A percentile compares a stretch with the other conserved stretches of the same genome.
Evolutionary conservation across 139 green algal species (phyloP).

Genomic region (Closterium sp.): DNA sequence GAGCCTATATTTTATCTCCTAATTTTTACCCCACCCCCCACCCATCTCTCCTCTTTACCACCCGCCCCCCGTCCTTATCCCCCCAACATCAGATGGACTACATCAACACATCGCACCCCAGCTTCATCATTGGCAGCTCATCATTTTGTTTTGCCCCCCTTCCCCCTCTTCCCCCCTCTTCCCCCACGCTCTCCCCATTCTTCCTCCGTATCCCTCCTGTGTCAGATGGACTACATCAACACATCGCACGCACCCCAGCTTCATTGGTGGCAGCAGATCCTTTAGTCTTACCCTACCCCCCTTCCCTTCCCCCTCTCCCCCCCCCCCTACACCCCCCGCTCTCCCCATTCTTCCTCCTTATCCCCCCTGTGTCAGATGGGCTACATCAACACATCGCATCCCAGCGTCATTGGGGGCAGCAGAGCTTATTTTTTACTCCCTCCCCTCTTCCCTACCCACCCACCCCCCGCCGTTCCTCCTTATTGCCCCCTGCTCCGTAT

Average conservation of each 20-base stretch:
- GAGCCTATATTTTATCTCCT: too few relatives aligned
- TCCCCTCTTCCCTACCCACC: too few relatives aligned
- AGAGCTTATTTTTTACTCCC: too few relatives aligned
- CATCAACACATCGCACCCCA: not conserved
- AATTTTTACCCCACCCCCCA: too few relatives aligned
- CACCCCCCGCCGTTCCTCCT: too few relatives aligned
- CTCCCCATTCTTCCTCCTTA: not conserved
- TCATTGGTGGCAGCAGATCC: slow-evolving; percentile 53
- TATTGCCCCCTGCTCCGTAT: too few relatives aligned
- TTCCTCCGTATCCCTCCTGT: not conserved
- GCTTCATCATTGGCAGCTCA: not conserved
- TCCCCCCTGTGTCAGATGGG: too few relatives aligned
- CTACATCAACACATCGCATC: too few relatives aligned
- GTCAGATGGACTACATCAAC: slow-evolving; percentile 91
- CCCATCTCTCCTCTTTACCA: not conserved
- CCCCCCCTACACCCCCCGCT: not conserved
- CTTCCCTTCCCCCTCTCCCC: too few relatives aligned
- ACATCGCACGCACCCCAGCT: slow-evolving; percentile 90
- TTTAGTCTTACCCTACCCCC: too few relatives aligned
- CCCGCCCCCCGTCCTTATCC: not conserved
- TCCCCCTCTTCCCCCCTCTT: too few relatives aligned
- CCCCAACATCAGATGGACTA: not conserved
- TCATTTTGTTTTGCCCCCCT: not conserved
- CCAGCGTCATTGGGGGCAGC: too few relatives aligned
- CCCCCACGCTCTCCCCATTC: not conserved